Conservation (phyloP, 106 monocot species). For the Dactylorhiza incarnata region DNA sequence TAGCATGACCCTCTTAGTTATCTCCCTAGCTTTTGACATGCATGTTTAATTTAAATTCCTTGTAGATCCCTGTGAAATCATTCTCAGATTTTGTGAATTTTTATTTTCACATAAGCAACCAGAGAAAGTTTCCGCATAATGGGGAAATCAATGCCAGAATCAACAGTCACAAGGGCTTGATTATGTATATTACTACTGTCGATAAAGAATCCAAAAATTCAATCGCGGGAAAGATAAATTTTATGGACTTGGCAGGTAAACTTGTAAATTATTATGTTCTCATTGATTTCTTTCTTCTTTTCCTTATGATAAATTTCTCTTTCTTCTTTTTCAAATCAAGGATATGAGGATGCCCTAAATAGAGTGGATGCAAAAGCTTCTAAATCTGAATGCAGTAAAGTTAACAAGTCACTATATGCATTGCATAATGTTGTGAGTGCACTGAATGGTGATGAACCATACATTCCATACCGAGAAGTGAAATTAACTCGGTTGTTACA, state of each 20-base stretch:
- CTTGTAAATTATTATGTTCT: background rate
- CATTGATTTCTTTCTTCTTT: background rate
- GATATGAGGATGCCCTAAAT: conserved; percentile 35
- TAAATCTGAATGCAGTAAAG: conserved; percentile 22
- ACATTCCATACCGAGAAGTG: conserved; percentile 42
- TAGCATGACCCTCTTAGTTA: no score
- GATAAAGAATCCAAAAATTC: conserved; percentile 22
- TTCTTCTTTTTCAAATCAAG: conserved; percentile 16
- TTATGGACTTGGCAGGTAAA: conserved; percentile 29
- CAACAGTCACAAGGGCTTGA: conserved; percentile 42
- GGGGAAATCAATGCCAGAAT: conserved; percentile 11
- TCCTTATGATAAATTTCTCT: background rate
- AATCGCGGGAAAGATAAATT: conserved; percentile 39
- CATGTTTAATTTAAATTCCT: background rate
- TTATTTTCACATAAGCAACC: conserved; percentile 15
- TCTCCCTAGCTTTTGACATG: background rate
- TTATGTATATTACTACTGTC: conserved; percentile 25
- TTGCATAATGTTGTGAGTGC: conserved; percentile 54
- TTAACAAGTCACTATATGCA: conserved; percentile 53
- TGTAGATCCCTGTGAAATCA: conserved; percentile 43
- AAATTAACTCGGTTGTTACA: conserved; percentile 58
- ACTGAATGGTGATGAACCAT: conserved; percentile 29
- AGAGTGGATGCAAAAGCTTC: conserved; percentile 10
- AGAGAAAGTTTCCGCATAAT: conserved; percentile 15
- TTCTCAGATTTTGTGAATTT: conserved; percentile 36